phyloP scores from a whole-genome alignment of 2,329 filamentous ascomycete genomes.

The Phialemoniopsis sp. region DNA sequence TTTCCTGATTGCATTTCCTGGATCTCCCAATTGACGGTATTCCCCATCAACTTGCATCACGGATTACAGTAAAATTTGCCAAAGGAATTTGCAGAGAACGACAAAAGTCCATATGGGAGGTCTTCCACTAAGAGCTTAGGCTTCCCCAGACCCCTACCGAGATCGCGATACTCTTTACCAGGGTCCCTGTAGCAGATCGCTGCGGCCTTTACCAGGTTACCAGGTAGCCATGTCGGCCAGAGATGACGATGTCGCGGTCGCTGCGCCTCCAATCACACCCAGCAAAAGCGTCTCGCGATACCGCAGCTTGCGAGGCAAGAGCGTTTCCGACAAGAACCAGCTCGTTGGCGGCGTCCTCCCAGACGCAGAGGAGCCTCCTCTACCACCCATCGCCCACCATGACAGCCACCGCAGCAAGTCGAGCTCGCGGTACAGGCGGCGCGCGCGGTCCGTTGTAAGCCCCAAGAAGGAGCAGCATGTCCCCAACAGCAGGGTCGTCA shows the following conservation, averaged over 20 bases:
- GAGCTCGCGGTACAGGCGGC: too few species aligned
- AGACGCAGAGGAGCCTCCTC: constrained; percentile 1
- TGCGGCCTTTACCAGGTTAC: background rate
- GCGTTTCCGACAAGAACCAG: constrained; percentile 18
- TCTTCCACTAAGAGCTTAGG: too few species aligned
- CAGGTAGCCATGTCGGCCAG: constrained; percentile 10
- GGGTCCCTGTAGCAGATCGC: constrained; percentile 3
- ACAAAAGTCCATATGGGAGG: too few species aligned
- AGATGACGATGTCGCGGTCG: constrained; percentile 5
- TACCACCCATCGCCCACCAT: background rate
- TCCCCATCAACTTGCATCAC: too few species aligned
- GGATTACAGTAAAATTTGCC: too few species aligned
- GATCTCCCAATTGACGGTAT: too few species aligned
- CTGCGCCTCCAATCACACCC: constrained; percentile 3
- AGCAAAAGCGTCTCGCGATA: constrained; percentile 25
- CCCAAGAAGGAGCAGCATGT: too few species aligned
- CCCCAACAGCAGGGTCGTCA: constrained; percentile 3
- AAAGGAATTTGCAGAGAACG: too few species aligned
- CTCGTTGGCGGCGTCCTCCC: constrained; percentile 11
- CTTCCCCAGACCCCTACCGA: too few species aligned
- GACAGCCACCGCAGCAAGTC: background rate
- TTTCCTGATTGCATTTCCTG: too few species aligned
- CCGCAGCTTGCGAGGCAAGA: constrained; percentile 23
- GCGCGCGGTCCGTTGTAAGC: too few species aligned
- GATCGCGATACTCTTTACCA: too few species aligned